Base-by-base conservation (phyloP, 306 rosid genomes). In the Canavalia ensiformis region DNA sequence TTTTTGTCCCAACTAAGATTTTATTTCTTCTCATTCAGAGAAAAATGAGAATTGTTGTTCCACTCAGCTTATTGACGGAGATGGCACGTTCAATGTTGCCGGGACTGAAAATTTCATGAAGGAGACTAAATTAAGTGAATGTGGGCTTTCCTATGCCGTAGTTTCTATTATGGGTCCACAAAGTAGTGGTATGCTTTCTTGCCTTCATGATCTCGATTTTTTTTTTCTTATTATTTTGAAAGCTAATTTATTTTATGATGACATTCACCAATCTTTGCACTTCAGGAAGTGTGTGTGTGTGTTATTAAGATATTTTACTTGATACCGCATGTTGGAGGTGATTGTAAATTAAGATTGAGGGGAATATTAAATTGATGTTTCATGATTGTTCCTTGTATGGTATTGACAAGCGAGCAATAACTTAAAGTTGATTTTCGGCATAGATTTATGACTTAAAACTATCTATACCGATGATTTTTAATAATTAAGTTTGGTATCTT, bases 131-230 rank as follows among this genome's bases (percentile, higher is more conserved):
- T 78, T 92, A 86, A 72, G 77, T 1, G 98, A 90, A 76, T 94
- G 95, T 45, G 98, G 98, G 13, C 98, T 94, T 83, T 94, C 97
- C 7, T 94, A 94, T 42, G 97, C 98, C 0, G 79, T 94, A 54
- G 98, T 90, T 84, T 90, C 98, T 51, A 92, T 94, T 13, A 92
- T 94, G 98, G 98, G 98, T 9, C 98, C 98, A 52, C 98, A 94
- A 84, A 94, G 98, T 78, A 94, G 98, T 58, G 98, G 98, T 94
- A 87, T 56, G 91, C 76, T 69, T 86, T 68, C 73, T 78, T 42
- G 62, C 68, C 52, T 41, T 51, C 29, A 8, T 42, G 76, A 64
- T 68, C 30, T 55, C 56, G 39, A 28, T 10, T 74, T 63, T 37
- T 37, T 37, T 45, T 13, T 66, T 56, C 60, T 80, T 45, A 59